Evolutionary conservation across 352 stramenopile genomes (phyloP).

Genomic region (Pythium utonaiense): DNA sequence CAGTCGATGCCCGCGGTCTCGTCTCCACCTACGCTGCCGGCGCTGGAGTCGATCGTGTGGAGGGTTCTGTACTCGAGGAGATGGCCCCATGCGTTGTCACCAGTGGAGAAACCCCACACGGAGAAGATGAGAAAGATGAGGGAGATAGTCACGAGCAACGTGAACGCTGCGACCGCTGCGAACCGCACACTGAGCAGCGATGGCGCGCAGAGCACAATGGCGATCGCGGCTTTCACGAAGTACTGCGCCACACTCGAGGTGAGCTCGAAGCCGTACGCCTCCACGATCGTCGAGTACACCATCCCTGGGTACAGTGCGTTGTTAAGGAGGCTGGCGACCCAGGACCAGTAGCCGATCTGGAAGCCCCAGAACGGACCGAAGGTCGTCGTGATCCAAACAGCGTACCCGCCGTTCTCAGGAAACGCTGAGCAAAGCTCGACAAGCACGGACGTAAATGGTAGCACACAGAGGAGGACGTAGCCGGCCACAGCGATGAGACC

Average conservation of each 20-base stretch:
- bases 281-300: slow-evolving; percentile 9
- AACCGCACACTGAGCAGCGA: slow-evolving; percentile 32
- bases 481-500: slow-evolving; percentile 71
- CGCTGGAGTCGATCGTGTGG: too few relatives aligned
- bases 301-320: slow-evolving; percentile 53
- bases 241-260: slow-evolving; percentile 24
- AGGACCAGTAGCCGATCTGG: slow-evolving; percentile 65
- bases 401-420: slow-evolving; percentile 70
- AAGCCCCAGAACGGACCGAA: slow-evolving; percentile 83
- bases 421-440: slow-evolving; percentile 88
- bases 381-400: slow-evolving; percentile 85
- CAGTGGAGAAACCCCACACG: slow-evolving; percentile 29
- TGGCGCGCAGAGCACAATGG: slow-evolving; percentile 30
- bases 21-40: not conserved
- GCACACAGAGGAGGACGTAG: slow-evolving; percentile 77
- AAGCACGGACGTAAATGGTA: slow-evolving; percentile 87
- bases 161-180: slow-evolving; percentile 25
- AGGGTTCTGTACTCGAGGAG: too few relatives aligned
- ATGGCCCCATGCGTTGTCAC: slow-evolving; percentile 30
- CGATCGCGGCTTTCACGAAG: slow-evolving; percentile 36
- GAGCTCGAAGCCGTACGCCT: slow-evolving; percentile 28
- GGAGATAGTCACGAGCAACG: slow-evolving; percentile 27
- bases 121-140: slow-evolving; percentile 36
- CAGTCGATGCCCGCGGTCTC: slow-evolving; percentile 3
- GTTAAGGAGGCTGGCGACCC: slow-evolving; percentile 58